Evolutionary conservation across 1,284 basidiomycete species (phyloP).

Genomic region (Ganoderma meredithae): DNA sequence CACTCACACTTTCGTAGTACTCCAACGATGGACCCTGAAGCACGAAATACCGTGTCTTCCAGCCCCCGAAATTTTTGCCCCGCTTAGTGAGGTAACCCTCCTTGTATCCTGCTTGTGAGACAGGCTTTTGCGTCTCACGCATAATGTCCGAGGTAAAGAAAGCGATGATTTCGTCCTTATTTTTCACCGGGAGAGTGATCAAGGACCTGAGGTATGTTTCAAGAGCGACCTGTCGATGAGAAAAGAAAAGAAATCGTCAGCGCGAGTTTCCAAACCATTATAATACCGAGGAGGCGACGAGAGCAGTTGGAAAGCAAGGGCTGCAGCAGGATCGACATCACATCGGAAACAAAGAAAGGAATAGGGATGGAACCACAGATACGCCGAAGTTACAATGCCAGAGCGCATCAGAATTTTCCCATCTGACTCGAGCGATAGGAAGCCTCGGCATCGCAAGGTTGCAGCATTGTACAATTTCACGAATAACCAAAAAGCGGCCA

Average conservation of each 20-base stretch:
- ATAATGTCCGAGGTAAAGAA: slow-evolving; percentile 94
- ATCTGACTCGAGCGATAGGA: not conserved
- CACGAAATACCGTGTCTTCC: slow-evolving; percentile 96
- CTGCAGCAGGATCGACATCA: not conserved
- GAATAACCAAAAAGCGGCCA: slow-evolving; percentile 6
- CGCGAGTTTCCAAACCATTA: slow-evolving; percentile 8
- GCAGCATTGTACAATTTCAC: slow-evolving; percentile 17
- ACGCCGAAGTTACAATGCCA: slow-evolving; percentile 10
- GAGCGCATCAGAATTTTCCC: slow-evolving; percentile 19
- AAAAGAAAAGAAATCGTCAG: slow-evolving; percentile 30
- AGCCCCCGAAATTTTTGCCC: slow-evolving; percentile 96
- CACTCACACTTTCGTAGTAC: slow-evolving; percentile 94
- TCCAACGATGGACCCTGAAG: slow-evolving; percentile 88
- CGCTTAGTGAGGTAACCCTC: slow-evolving; percentile 97
- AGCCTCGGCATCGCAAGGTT: not conserved
- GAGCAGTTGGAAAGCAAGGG: slow-evolving; percentile 12
- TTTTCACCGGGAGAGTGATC: slow-evolving; percentile 83
- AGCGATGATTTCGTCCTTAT: slow-evolving; percentile 89
- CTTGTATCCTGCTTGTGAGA: slow-evolving; percentile 85
- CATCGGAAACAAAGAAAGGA: slow-evolving; percentile 13
- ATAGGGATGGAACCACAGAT: slow-evolving; percentile 14
- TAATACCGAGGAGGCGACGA: slow-evolving; percentile 19
- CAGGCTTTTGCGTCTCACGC: slow-evolving; percentile 74
- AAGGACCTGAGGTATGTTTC: slow-evolving; percentile 91
- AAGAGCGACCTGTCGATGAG: slow-evolving; percentile 66